A percentile compares a stretch with the other conserved stretches of the same genome.
phyloP scores from a whole-genome alignment of 2,329 filamentous ascomycete genomes.

The Fusarium tuaranense region DNA sequence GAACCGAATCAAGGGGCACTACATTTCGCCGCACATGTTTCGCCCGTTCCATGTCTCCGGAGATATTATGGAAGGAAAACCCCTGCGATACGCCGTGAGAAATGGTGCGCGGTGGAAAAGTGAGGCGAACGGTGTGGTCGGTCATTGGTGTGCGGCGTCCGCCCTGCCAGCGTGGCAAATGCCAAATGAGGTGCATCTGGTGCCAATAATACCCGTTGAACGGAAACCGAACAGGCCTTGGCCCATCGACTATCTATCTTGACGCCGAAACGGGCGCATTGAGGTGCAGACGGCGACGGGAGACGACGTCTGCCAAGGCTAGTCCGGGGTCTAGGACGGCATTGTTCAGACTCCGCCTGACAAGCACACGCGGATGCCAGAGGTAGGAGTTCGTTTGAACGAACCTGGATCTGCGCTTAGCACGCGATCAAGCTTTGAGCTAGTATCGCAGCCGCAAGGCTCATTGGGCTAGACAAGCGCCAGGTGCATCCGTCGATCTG shows the following conservation, averaged over 20 bases:
- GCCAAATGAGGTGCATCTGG: slow-evolving; percentile 37
- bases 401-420: slow-evolving; percentile 39
- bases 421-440: slow-evolving; percentile 28
- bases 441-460: slow-evolving; percentile 2
- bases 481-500: slow-evolving; percentile 33
- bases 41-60: slow-evolving; percentile 38
- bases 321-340: not conserved
- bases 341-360: not conserved
- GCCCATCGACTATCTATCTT: slow-evolving; percentile 9
- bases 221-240: slow-evolving; percentile 9
- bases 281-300: slow-evolving; percentile 12
- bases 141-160: slow-evolving; percentile 43
- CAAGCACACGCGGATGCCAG: not conserved
- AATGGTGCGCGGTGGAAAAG: slow-evolving; percentile 38
- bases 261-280: slow-evolving; percentile 14
- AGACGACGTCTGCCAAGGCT: slow-evolving; percentile 22
- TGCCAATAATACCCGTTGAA: slow-evolving; percentile 26
- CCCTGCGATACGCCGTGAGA: slow-evolving; percentile 41
- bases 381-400: slow-evolving; percentile 10
- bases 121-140: slow-evolving; percentile 45
- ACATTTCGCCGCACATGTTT: slow-evolving; percentile 38
- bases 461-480: slow-evolving; percentile 38
- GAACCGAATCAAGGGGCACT: slow-evolving; percentile 37
- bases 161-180: slow-evolving; percentile 47
- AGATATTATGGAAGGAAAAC: slow-evolving; percentile 38